Evolutionary conservation across 108 stramenopile species (phyloP).

Genomic region (Skeletonema menzelii): DNA sequence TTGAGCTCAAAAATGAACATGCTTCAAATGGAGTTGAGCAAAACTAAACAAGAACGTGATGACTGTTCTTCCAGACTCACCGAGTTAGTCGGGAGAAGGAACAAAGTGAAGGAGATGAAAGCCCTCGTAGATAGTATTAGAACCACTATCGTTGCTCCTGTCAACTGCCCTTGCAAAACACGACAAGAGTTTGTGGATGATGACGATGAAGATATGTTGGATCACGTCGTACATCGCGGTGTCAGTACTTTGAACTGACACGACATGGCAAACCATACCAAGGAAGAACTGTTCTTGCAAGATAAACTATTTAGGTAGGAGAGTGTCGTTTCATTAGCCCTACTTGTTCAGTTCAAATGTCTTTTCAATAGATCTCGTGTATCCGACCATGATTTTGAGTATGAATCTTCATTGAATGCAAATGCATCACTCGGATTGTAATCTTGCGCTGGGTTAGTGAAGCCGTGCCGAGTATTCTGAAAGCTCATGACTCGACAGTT

Average conservation of each 20-base stretch:
- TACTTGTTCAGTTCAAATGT: background rate
- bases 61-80: slow-evolving; percentile 12
- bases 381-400: slow-evolving; percentile 12
- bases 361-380: slow-evolving; percentile 8
- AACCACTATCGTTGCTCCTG: background rate
- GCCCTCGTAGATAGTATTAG: slow-evolving; percentile 23
- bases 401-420: slow-evolving; percentile 51
- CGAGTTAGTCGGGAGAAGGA: slow-evolving; percentile 20
- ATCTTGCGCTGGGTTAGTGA: slow-evolving; percentile 79
- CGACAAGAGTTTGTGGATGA: background rate
- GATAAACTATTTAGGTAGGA: background rate
- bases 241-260: background rate
- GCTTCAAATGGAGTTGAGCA: slow-evolving; percentile 9
- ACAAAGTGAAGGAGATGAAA: slow-evolving; percentile 36
- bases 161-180: background rate
- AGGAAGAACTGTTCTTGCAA: background rate
- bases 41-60: slow-evolving; percentile 14
- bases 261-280: background rate
- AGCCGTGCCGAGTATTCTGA: slow-evolving; percentile 66
- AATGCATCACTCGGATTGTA: slow-evolving; percentile 65
- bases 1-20: slow-evolving; percentile 12
- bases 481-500: slow-evolving; percentile 31
- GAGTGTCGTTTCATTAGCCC: background rate
- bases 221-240: background rate
- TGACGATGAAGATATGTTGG: background rate